Base-by-base conservation (phyloP, 306 rosid genomes). In the Cucurbita pepo region DNA sequence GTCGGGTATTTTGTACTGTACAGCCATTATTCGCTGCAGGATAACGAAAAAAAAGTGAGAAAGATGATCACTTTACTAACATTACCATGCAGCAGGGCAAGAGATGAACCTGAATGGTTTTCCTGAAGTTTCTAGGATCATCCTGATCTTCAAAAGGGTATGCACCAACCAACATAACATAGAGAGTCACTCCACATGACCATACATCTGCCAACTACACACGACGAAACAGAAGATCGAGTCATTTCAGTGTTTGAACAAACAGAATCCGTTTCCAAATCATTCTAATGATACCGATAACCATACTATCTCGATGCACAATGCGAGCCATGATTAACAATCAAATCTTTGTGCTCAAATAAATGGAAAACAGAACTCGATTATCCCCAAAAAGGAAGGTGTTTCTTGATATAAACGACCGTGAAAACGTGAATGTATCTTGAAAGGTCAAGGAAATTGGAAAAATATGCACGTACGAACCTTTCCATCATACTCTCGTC, bases 1-100 rank as follows among this genome's bases (percentile, higher is more conserved):
- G 82, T 88, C 92, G 8, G 92, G 92, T 76, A 86, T 78, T 72
- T 82, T 86, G 86, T 86, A 86, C 70, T 86, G 88, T 79, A 84
- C 77, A 54, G 85, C 79, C 91, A 87, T 84, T 75, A 87, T 87
- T 61, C 85, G 80, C 91, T 87, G 87, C 69, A 79, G 36, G 69
- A 58, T 38, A 77, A 69, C 22, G 63, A 74, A 56, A 43, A 37
- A 51, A n/a, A 25, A 25, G 62, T 52, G 50, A 52, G 50, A 13
- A 52, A 53, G n/a, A 53, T 13, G 18, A 37, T 54, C 8, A 54
- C 60, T 51, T 10, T 0, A 16, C 38, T 19, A 45, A 65, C 37
- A 71, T 16, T 53, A 54, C 19, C 10, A 54, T 37, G 16, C 14
- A 3, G 10, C 36, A 52, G 7, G 1, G 19, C 44, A 37, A 18